Base-by-base conservation (phyloP, 768 basidiomycete species). In the Mycena capillaripes region DNA sequence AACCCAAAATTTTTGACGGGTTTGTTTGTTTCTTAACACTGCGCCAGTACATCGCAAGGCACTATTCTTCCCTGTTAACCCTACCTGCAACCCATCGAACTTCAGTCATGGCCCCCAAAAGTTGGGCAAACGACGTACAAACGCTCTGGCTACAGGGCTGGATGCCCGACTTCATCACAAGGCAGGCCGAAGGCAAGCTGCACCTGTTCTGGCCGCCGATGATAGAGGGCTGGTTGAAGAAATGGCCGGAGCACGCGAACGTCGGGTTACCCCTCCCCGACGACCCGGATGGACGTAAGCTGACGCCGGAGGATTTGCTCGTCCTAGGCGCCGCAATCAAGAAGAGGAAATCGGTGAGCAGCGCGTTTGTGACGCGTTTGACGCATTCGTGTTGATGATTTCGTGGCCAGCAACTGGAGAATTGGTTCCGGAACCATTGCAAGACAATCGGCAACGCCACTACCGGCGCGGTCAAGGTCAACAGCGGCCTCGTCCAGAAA, bases 201-300 rank as follows among this genome's bases (percentile, higher is more conserved):
- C 32, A 40, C 27, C 60, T 55, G 1, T 62, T 69, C 59, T 61
- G 59, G 68, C 58, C 58, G 2, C 14, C 60, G 2, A 21, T 69
- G 59, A 0, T 2, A 10, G 60, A 69, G 19, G 59, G 12, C 0
- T 69, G 36, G 38, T 61, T 69, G 23, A 6, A 8, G 8, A 9
- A 17, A 3, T 61, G 6, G 4, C 53, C 68, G 1, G 59, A 69
- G 38, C 40, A 69, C 6, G 19, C 21, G 1, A 4, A 16, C 0
- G 50, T 69, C 11, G 27, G 48, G 1, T 52, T 69, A 1, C 59
- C 59, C 0, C 50, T 44, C 9, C n/a, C 68, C 68, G 21, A 9
- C 29, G 50, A 53, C 40, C 19, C 7, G 1, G 10, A 27, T 8
- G 40, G 36, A 1, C 36, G 27, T 1, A 19, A 9, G 2, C 29